A percentile compares a stretch with the other conserved stretches of the same genome.
Evolutionary conservation across 306 rosid species (phyloP).

Genomic region (Geum urbanum): DNA sequence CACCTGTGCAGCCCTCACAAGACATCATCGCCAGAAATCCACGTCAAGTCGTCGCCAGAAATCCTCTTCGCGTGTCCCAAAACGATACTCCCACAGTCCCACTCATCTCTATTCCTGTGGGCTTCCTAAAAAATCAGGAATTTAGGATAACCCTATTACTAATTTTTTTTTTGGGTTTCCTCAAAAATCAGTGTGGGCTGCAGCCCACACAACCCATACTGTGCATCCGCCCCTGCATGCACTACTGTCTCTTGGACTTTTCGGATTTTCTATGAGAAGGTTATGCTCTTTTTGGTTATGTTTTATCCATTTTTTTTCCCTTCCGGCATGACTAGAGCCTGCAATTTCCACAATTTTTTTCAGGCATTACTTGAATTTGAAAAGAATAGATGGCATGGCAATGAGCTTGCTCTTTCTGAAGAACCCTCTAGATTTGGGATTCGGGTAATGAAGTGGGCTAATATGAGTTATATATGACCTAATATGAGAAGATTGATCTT

Average conservation of each 20-base stretch:
- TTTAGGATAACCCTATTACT: too few relatives aligned
- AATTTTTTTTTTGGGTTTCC: too few relatives aligned
- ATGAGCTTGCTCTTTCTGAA: slow-evolving; percentile 50
- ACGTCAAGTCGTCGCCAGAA: too few relatives aligned
- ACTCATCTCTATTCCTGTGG: too few relatives aligned
- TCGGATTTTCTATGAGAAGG: slow-evolving; percentile 75
- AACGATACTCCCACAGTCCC: too few relatives aligned
- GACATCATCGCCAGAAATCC: too few relatives aligned
- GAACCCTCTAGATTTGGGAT: slow-evolving; percentile 58
- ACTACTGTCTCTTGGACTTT: slow-evolving; percentile 84
- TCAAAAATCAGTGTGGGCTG: too few relatives aligned
- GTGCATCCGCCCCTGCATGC: too few relatives aligned
- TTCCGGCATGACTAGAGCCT: not conserved
- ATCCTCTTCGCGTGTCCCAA: too few relatives aligned
- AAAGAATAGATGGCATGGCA: slow-evolving; percentile 54
- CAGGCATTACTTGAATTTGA: slow-evolving; percentile 78
- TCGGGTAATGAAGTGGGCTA: slow-evolving; percentile 39
- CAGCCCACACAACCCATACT: too few relatives aligned
- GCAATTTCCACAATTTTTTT: not conserved
- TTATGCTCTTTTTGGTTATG: slow-evolving; percentile 12
- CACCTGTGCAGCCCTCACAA: too few relatives aligned
- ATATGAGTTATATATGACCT: not conserved
- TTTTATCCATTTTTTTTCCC: not conserved
- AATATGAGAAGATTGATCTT: not conserved
- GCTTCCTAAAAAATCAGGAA: too few relatives aligned